Evolutionary conservation across 306 rosid species (phyloP), one percentile per base, ranked within the genome.

Genomic region (Cercis canadensis): DNA sequence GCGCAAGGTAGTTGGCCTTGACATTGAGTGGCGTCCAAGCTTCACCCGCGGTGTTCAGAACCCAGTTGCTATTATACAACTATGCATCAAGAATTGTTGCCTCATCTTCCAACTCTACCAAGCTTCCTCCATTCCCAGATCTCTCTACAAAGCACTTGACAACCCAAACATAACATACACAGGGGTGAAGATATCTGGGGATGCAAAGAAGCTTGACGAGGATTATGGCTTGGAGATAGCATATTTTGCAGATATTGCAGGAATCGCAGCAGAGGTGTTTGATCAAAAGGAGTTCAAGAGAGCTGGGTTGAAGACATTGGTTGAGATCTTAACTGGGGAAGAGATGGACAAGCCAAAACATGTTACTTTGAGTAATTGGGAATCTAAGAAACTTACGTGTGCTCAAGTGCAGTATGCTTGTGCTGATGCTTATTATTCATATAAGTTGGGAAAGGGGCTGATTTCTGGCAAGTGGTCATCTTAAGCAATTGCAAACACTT

Each of bases 41-140:
- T 53, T 53, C 15, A 53, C 59, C 4, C 59, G 59, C 2, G 34
- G 59, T 2, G 34, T 53, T 53, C 59, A 53, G 15, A 53, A 53
- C 59, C 59, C 59, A 19, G 59, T 53, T 10, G 59, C 59, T n/a
- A 21, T 19, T 11, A 19, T 53, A 3, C 59, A 53, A 18, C 70
- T 47, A 5, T 65, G 43, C 44, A 47, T 47, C 57, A 65, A 32
- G 57, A 15, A 6, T 12, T 31, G 70, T 33, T 65, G 70, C 44
- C 57, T 65, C 45, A 65, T 65, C 57, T 47, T 32, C 21, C 70
- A 65, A 47, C 70, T 65, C 70, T 32, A 65, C 70, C 57, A 46
- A 46, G 69, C 69, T 46, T 47, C 56, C 56, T 45, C 56, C 3
- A 64, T 64, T 10, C 56, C 69, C 0, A 63, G 3, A 7, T 47